These are phyloP conservation scores for Komagataea norvegica DNA, from an alignment of 1,139 yeast species.

Conservation along the genomic window DNA sequence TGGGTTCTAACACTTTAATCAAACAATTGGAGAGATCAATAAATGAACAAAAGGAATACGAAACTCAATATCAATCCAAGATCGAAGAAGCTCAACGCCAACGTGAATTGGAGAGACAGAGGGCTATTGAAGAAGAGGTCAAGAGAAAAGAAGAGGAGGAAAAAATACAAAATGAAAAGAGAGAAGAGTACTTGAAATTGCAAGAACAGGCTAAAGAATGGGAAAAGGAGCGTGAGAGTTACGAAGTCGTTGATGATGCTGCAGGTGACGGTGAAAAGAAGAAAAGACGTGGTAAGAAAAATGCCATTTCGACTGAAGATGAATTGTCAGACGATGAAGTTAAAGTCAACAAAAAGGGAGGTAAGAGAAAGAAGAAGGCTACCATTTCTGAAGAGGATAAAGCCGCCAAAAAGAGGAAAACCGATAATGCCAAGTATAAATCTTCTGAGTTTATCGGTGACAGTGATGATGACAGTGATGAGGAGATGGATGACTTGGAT, in stretches of 20 bases:
- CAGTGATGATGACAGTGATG: slow-evolving; percentile 44
- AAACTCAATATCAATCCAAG: slow-evolving; percentile 51
- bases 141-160: slow-evolving; percentile 43
- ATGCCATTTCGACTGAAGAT: slow-evolving; percentile 28
- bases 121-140: slow-evolving; percentile 38
- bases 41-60: slow-evolving; percentile 69
- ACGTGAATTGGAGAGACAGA: slow-evolving; percentile 54
- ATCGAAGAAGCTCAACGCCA: slow-evolving; percentile 68
- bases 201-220: slow-evolving; percentile 83
- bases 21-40: slow-evolving; percentile 67
- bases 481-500: slow-evolving; percentile 23
- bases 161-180: slow-evolving; percentile 40
- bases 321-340: slow-evolving; percentile 27
- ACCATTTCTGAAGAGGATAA: slow-evolving; percentile 22
- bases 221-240: slow-evolving; percentile 55
- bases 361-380: slow-evolving; percentile 25
- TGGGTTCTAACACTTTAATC: slow-evolving; percentile 74
- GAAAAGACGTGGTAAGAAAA: slow-evolving; percentile 23
- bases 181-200: slow-evolving; percentile 62
- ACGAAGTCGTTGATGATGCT: slow-evolving; percentile 28
- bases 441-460: slow-evolving; percentile 49
- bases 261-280: slow-evolving; percentile 30
- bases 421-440: slow-evolving; percentile 29
- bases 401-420: slow-evolving; percentile 22
- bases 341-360: slow-evolving; percentile 15